phyloP scores from a whole-genome alignment of 208 protist species.

The Leishmania major region DNA sequence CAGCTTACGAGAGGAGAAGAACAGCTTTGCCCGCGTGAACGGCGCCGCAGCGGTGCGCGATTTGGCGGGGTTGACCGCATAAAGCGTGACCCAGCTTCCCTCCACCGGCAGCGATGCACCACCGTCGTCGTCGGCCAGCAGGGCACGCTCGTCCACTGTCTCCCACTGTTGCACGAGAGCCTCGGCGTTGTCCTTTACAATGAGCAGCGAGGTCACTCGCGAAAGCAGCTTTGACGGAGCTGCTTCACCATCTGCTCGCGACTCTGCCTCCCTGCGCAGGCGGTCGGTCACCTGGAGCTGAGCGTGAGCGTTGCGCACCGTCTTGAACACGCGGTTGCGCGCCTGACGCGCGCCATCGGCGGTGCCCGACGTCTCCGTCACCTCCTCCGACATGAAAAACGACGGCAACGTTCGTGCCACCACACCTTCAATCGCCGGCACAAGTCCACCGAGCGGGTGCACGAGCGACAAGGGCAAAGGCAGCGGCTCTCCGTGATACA shows the following conservation, averaged over 20 bases:
- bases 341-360: constrained; percentile 13
- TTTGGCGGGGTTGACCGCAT: constrained; percentile 67
- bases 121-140: constrained; percentile 19
- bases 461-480: constrained; percentile 49
- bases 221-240: constrained; percentile 24
- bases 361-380: not conserved
- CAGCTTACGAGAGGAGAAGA: constrained; percentile 57
- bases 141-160: constrained; percentile 27
- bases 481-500: constrained; percentile 50
- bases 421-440: constrained; percentile 70
- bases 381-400: constrained; percentile 55
- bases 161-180: constrained; percentile 80
- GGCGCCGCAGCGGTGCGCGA: constrained; percentile 50
- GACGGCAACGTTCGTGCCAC: constrained; percentile 72
- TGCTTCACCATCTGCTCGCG: not conserved
- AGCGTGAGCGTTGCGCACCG: constrained; percentile 49
- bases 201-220: constrained; percentile 58
- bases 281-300: constrained; percentile 45
- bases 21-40: constrained; percentile 66
- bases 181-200: constrained; percentile 52
- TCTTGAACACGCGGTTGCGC: constrained; percentile 15
- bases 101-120: constrained; percentile 53
- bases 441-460: constrained; percentile 69
- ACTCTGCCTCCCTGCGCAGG: constrained; percentile 12
- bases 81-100: constrained; percentile 53